These are phyloP conservation scores for Dillenia turbinata DNA, from an alignment of 164 flowering plant genomes.

Conservation along the genomic window DNA sequence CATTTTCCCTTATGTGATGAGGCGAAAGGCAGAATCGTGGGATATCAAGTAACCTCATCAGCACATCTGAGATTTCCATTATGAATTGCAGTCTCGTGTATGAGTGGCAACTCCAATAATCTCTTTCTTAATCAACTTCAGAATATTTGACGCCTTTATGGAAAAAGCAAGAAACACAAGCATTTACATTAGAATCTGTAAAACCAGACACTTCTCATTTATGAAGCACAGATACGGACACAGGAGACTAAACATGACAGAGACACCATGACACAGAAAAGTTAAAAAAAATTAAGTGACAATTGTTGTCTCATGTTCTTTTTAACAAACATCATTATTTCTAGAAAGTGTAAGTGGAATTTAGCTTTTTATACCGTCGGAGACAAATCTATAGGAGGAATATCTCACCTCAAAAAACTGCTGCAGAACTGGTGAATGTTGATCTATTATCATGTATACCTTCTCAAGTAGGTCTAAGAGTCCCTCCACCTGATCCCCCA, in stretches of 20 bases:
- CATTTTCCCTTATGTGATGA: too few relatives aligned
- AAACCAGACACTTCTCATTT: neutral
- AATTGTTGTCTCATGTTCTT: neutral
- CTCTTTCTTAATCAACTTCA: conserved; percentile 38
- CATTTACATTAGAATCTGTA: neutral
- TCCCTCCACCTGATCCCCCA: conserved; percentile 72
- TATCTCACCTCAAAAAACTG: conserved; percentile 39
- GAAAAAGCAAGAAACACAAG: neutral
- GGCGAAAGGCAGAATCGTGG: too few relatives aligned
- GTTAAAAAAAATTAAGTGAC: neutral
- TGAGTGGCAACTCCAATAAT: conserved; percentile 18
- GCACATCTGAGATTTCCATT: too few relatives aligned
- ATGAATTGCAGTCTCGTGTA: neutral
- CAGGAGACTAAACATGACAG: neutral
- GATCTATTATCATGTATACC: conserved; percentile 35
- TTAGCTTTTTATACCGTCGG: too few relatives aligned
- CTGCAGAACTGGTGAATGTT: conserved; percentile 45
- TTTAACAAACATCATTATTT: too few relatives aligned
- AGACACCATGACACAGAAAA: neutral
- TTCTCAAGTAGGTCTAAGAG: conserved; percentile 55
- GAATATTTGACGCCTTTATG: conserved; percentile 38
- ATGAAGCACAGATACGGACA: neutral
- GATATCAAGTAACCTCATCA: too few relatives aligned
- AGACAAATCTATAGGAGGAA: neutral
- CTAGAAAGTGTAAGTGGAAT: neutral